Base-by-base conservation (phyloP, 257 asterid genomes). In the Nicotiana tomentosiformis region DNA sequence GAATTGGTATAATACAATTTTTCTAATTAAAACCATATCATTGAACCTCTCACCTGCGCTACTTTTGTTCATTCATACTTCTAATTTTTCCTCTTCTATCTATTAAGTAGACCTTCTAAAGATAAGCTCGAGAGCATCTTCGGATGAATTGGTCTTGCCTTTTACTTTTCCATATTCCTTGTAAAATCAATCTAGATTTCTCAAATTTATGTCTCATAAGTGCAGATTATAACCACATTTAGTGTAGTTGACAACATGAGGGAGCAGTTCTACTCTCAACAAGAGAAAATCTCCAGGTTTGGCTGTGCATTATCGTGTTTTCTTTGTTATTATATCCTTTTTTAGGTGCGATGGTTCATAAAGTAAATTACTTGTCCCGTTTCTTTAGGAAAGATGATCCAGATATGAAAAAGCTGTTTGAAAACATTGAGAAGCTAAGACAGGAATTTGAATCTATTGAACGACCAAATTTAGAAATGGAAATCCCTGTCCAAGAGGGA, bases 171-270 rank as follows among this genome's bases (percentile, higher is more conserved):
- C 61, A 49, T 72, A 35, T 72, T 4, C 37, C 79, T 72, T 46
- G 79, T 49, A 5, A 72, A 46, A 49, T 2, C 23, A 46, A 14
- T n/a, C 17, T 18, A 5, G 37, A 46, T 68, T 66, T 66, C 53
- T 32, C 43, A 57, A 51, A 17, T 0, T 39, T 68, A 60, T 77
- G 74, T 82, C 32, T 76, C 83, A 78, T 76, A 23, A 15, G 69
- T 79, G 77, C 91, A 94, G 99, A 96, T 94, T 69, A 89, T 94
- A 85, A 90, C 97, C 76, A 93, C 90, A 62, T 96, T 93, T 91
- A 94, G 98, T 69, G 97, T 93, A 58, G 98, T 91, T 81, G 97
- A 94, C 90, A 90, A 88, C 90, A 94, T 94, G 98, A 92, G 88
- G 85, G 93, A 92, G 90, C 98, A 92, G 85, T 91, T 91, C 86